Evolutionary conservation across 129 eudicot genomes (phyloP), one percentile per base, ranked within the genome.

Genomic region (Kitagawia praeruptora): DNA sequence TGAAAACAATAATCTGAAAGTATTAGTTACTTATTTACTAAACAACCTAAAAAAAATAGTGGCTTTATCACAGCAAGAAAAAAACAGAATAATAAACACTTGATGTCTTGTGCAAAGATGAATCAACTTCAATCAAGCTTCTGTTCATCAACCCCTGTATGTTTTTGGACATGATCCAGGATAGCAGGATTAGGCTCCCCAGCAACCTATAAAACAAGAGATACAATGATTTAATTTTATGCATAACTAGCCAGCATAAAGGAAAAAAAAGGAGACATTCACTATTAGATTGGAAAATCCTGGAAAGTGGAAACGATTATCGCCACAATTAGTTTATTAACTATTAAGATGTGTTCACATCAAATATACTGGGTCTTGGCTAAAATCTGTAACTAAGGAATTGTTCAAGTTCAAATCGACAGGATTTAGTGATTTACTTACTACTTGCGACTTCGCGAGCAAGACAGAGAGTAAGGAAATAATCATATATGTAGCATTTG

Each of bases 61-160:
- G 61, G 25, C 41, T 25, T 75, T 45, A 75, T 46, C 9, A 11
- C 61, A 75, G 5, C 0, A 42, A 39, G 38, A 75, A 25, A 51
- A 51, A 27, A 75, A 45, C 40, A 46, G 61, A 75, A 75, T 10
- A 28, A 44, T 23, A 10, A 46, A 73, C 56, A n/a, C 54, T 73
- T 10, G 53, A 73, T 10, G 79, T 37, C 19, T 37, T 49, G 6
- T 7, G 69, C 46, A 76, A 40, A 51, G 28, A 31, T 28, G 38
- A 61, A 18, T 78, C 53, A 48, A 80, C 46, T 48, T 81, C 75
- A 85, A 37, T 85, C 88, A 51, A 63, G 80, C 76, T 85, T 85
- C 75, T 67, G 21, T 0, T 69, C 88, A 53, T 82, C 48, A 25
- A 56, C 71, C 48, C 51, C 45, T 2, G 51, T 40, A 39, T 21